Percentiles rank a stretch among this genome's conserved stretches.
phyloP scores from a whole-genome alignment of 1,284 basidiomycete species.

The Rhodotorula sp. region DNA sequence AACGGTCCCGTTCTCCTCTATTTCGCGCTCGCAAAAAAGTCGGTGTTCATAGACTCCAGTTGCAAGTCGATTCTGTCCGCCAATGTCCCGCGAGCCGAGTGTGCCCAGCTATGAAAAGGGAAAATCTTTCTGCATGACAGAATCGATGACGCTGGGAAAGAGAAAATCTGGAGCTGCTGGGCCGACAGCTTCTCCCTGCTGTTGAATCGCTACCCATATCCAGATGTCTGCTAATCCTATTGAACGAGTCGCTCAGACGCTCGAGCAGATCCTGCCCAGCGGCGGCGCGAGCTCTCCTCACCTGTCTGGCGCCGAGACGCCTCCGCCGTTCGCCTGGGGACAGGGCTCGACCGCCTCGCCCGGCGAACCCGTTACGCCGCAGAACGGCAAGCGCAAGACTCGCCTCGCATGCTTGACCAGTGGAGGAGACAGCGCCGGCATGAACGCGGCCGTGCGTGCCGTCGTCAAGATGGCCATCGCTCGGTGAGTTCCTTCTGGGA shows the following conservation, averaged over 20 bases:
- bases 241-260: slow-evolving; percentile 23
- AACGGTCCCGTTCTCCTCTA: too few species aligned
- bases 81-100: neutral
- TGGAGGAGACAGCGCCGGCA: slow-evolving; percentile 89
- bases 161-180: neutral
- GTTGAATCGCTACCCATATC: neutral
- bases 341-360: neutral
- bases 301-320: slow-evolving; percentile 10
- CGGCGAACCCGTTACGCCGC: neutral
- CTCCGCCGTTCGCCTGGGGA: slow-evolving; percentile 14
- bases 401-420: slow-evolving; percentile 90
- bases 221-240: slow-evolving; percentile 18
- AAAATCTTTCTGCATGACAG: neutral
- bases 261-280: slow-evolving; percentile 23
- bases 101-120: neutral
- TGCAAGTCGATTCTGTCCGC: too few species aligned
- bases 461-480: slow-evolving; percentile 86
- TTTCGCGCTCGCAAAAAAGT: too few species aligned
- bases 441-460: slow-evolving; percentile 84
- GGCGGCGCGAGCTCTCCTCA: slow-evolving; percentile 10
- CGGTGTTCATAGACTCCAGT: too few species aligned
- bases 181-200: neutral
- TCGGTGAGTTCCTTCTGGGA: slow-evolving; percentile 58
- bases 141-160: neutral
- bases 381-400: slow-evolving; percentile 53